These are phyloP conservation scores for Piper betle DNA, from an alignment of 164 flowering plant species.

Conservation along the genomic window DNA sequence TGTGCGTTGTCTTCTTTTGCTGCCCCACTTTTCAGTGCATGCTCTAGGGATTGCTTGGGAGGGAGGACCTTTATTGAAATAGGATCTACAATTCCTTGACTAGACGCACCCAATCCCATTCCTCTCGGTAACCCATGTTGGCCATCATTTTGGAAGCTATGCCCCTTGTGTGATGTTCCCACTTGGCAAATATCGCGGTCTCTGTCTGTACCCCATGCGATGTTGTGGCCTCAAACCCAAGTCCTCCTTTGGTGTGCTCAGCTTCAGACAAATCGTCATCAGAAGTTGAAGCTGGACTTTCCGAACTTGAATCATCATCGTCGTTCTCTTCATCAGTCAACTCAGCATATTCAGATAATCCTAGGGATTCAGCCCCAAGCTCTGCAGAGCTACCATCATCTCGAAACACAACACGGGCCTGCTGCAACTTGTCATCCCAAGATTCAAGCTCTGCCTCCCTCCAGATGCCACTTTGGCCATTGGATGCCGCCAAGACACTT, in stretches of 20 bases:
- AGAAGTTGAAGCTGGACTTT: slow-evolving; percentile 42
- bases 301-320: slow-evolving; percentile 26
- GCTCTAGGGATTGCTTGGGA: slow-evolving; percentile 84
- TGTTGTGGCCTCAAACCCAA: slow-evolving; percentile 59
- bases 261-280: slow-evolving; percentile 36
- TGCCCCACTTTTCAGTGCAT: slow-evolving; percentile 32
- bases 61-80: slow-evolving; percentile 70
- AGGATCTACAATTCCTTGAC: slow-evolving; percentile 78
- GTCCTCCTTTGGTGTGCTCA: slow-evolving; percentile 26
- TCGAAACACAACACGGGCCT: slow-evolving; percentile 54
- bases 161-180: slow-evolving; percentile 98
- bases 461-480: slow-evolving; percentile 56
- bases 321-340: slow-evolving; percentile 49
- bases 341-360: slow-evolving; percentile 56
- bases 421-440: slow-evolving; percentile 49
- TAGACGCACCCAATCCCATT: slow-evolving; percentile 81
- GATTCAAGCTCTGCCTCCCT: slow-evolving; percentile 79
- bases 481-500: slow-evolving; percentile 59
- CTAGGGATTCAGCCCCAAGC: slow-evolving; percentile 48
- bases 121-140: slow-evolving; percentile 91
- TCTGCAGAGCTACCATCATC: slow-evolving; percentile 65
- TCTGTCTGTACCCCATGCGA: slow-evolving; percentile 73
- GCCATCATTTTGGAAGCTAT: slow-evolving; percentile 99
- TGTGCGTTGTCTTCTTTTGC: slow-evolving; percentile 14
- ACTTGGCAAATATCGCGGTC: slow-evolving; percentile 70